Conservation (phyloP, 106 monocot species). For the Alisma plantagoaquatica region DNA sequence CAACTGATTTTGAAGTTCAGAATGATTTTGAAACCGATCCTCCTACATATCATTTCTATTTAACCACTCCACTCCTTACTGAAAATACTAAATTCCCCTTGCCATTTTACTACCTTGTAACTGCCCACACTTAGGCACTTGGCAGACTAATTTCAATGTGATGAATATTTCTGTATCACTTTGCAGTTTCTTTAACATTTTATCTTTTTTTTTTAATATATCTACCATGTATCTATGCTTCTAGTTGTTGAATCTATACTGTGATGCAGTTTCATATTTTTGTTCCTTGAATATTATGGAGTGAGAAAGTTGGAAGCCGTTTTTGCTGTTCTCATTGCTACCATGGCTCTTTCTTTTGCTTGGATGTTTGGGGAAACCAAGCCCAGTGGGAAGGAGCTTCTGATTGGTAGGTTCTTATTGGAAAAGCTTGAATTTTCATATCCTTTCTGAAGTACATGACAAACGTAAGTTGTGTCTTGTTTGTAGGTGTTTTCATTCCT, state of each 20-base stretch:
- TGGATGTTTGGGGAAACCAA: slow-evolving; percentile 74
- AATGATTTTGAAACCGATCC: no score
- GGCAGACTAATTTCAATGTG: no score
- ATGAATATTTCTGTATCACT: no score
- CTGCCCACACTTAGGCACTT: no score
- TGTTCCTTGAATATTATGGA: slow-evolving; percentile 81
- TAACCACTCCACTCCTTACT: no score
- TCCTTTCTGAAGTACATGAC: background rate
- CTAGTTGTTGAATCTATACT: background rate
- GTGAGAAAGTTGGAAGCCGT: slow-evolving; percentile 84
- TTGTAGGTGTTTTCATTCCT: slow-evolving; percentile 62
- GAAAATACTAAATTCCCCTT: no score
- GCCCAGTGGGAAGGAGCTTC: slow-evolving; percentile 53
- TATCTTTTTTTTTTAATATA: slow-evolving; percentile 1
- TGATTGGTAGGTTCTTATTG: slow-evolving; percentile 33
- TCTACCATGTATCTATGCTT: no score
- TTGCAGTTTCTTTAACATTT: no score
- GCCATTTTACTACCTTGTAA: no score
- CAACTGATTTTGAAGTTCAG: no score
- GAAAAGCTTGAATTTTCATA: background rate
- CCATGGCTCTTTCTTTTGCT: slow-evolving; percentile 71
- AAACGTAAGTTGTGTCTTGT: background rate
- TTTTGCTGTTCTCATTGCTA: slow-evolving; percentile 64
- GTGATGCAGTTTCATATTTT: slow-evolving; percentile 55
- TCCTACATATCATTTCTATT: no score